Conservation (phyloP, 169 alveolate genomes). For the Babesia ovata region DNA sequence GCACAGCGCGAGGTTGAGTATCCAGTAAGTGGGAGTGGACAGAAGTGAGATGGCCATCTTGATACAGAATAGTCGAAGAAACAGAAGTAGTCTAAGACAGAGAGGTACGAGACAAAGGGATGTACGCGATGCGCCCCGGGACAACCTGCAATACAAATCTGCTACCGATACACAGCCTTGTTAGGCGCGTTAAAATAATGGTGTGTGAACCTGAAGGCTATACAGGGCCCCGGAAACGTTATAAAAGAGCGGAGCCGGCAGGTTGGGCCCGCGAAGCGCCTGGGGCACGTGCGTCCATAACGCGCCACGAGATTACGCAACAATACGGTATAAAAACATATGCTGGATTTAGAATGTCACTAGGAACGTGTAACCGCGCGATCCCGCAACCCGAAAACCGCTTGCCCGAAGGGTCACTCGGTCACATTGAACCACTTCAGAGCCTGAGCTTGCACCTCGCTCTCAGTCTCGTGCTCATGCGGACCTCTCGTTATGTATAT, state of each 20-base stretch:
- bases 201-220: not conserved
- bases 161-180: not conserved
- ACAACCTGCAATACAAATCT: not conserved
- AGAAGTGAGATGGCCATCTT: constrained; percentile 56
- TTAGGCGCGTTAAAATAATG: not conserved
- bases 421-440: constrained; percentile 14
- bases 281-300: not conserved
- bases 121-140: not conserved
- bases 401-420: not conserved
- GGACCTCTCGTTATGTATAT: constrained; percentile 15
- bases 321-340: too few relatives aligned
- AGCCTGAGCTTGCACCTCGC: not conserved
- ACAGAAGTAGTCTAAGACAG: not conserved
- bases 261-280: too few relatives aligned
- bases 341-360: too few relatives aligned
- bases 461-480: not conserved
- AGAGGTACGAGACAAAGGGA: not conserved
- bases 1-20: constrained; percentile 59
- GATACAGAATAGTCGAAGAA: not conserved
- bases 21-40: constrained; percentile 31
- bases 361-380: too few relatives aligned
- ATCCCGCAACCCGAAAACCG: too few relatives aligned
- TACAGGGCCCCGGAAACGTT: too few relatives aligned
- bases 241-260: too few relatives aligned
- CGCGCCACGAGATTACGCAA: not conserved